Percentiles rank a stretch among this genome's conserved stretches.
phyloP scores from a whole-genome alignment of 2,329 filamentous ascomycete species.

The Fusarium chlamydosporum region DNA sequence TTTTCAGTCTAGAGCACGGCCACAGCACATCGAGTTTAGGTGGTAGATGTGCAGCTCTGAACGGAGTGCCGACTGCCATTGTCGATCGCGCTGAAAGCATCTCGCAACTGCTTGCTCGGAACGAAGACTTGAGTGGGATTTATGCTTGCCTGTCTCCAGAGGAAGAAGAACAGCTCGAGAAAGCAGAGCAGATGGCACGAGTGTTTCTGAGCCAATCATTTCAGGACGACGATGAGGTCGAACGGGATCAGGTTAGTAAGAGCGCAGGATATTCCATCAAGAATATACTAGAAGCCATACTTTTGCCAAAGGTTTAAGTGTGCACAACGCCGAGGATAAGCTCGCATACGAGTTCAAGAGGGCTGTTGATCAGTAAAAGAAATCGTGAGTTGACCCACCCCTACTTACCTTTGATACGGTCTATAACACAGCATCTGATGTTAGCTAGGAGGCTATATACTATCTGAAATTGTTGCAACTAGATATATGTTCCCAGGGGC shows the following conservation, averaged over 20 bases:
- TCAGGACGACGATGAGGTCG: neutral
- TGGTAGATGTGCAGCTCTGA: conserved; percentile 85
- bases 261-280: conserved; percentile 17
- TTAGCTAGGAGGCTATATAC: neutral
- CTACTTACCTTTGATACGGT: neutral
- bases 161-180: conserved; percentile 76
- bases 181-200: conserved; percentile 74
- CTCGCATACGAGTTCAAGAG: neutral
- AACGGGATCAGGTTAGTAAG: neutral
- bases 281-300: conserved; percentile 38
- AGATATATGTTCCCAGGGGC: neutral
- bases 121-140: conserved; percentile 81
- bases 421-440: neutral
- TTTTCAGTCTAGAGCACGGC: conserved; percentile 79
- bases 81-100: conserved; percentile 83
- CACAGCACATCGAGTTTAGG: conserved; percentile 87
- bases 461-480: neutral
- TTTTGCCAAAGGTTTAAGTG: conserved; percentile 17
- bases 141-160: conserved; percentile 76
- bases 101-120: conserved; percentile 74
- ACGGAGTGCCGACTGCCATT: conserved; percentile 81
- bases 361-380: neutral
- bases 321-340: neutral
- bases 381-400: neutral
- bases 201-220: conserved; percentile 63